Conservation (phyloP, 148 eudicot genomes). For the Chenopodium album region DNA sequence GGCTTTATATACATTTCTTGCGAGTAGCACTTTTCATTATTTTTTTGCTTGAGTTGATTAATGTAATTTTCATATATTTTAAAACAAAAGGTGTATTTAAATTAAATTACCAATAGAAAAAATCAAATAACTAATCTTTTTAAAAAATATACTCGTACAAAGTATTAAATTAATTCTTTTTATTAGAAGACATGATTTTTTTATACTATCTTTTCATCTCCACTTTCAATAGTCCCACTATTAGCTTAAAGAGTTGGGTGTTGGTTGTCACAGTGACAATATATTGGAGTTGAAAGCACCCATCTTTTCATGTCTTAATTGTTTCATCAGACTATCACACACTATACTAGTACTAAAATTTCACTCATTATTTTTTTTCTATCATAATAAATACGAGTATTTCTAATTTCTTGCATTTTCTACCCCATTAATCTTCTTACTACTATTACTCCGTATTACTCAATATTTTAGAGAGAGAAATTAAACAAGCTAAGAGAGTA, state of each 20-base stretch:
- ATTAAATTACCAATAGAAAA: no score
- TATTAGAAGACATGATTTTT: neutral
- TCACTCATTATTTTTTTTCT: neutral
- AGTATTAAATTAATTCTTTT: neutral
- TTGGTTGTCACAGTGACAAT: slow-evolving; percentile 78
- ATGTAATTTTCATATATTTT: no score
- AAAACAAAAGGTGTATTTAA: no score
- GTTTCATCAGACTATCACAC: neutral
- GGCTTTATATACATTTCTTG: neutral
- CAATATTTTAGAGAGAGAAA: slow-evolving; percentile 14
- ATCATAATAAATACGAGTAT: slow-evolving; percentile 22
- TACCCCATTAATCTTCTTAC: neutral
- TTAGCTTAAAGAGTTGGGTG: slow-evolving; percentile 25
- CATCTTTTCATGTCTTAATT: slow-evolving; percentile 81
- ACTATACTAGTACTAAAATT: slow-evolving; percentile 28
- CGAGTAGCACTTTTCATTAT: no score
- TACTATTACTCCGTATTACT: neutral
- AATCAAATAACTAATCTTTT: no score
- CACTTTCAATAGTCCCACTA: slow-evolving; percentile 15
- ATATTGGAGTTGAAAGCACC: slow-evolving; percentile 75
- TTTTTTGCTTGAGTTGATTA: no score
- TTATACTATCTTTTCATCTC: slow-evolving; percentile 16
- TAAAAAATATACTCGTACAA: no score
- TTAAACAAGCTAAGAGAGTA: neutral
- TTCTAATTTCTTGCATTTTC: neutral